Base-by-base conservation (phyloP, 1,284 basidiomycete species). In the Amylostereum chailletii region DNA sequence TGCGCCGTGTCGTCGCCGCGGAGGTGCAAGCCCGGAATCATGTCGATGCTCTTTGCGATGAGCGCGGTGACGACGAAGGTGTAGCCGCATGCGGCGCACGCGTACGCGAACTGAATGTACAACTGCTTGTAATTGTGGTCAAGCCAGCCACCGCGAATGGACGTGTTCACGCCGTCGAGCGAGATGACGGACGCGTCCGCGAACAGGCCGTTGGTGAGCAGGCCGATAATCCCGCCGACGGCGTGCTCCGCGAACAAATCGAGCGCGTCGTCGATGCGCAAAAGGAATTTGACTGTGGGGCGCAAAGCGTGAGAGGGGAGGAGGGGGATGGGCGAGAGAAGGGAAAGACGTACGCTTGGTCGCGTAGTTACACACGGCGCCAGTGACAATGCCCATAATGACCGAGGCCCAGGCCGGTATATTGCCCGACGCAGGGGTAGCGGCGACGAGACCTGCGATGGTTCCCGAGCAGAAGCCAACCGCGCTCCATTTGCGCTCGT, bases 171-270 rank as follows among this genome's bases (percentile, higher is more conserved):
- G 29, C 83, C 86, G 56, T 96, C 91, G 47, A 86, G 75, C 5
- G 81, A 73, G 48, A 83, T 80, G 50, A 88, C 70, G 11, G 63
- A 64, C 8, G 60, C 65, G 27, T 79, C 83, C 1, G 89, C 88
- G 58, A 97, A 96, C 58, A 94, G 73, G 2, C 70, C 88, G 56
- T 90, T 92, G 59, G 80, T 66, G 40, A 97, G 62, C 36, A 91
- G 75, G 39, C 94, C 93, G 46, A 95, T 75, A 27, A 94, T 80
- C 44, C 94, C 94, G 3, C 90, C 91, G 19, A 97, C 69, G 40
- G 88, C 93, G 72, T 98, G 92, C 59, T 92, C 87, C n/a, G 89
- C 86, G 63, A 88, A 91, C 51, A 92, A 76, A 77, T 92, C 88
- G 46, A 93, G 81, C 0, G 87, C 82, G 59, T 93, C 90, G 63